phyloP scores from a whole-genome alignment of 2,329 filamentous ascomycete species.

The Cercospora beticola region DNA sequence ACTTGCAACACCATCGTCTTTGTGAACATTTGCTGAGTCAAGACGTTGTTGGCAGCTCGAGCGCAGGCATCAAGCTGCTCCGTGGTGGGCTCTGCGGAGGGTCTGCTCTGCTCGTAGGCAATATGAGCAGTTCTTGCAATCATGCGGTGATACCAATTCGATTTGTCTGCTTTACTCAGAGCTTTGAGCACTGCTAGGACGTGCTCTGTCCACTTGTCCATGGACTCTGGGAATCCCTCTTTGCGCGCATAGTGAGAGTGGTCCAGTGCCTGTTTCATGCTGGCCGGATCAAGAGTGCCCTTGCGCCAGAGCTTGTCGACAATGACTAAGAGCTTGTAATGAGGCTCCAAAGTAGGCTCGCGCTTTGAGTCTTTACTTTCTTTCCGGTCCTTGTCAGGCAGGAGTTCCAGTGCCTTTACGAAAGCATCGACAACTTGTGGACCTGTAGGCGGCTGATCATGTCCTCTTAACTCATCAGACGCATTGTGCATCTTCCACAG shows the following conservation, averaged over 20 bases:
- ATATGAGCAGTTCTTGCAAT: constrained; percentile 69
- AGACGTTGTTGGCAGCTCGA: constrained; percentile 68
- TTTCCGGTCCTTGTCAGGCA: constrained; percentile 48
- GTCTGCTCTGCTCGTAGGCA: constrained; percentile 51
- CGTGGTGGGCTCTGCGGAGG: background rate
- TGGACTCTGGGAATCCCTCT: constrained; percentile 48
- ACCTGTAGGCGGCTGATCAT: constrained; percentile 35
- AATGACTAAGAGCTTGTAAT: constrained; percentile 84
- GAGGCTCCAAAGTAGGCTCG: constrained; percentile 83
- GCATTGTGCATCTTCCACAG: constrained; percentile 68
- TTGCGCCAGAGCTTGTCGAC: constrained; percentile 74
- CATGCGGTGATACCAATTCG: constrained; percentile 93
- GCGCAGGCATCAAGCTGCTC: constrained; percentile 43
- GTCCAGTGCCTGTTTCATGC: constrained; percentile 52
- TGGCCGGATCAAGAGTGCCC: constrained; percentile 42
- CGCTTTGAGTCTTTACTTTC: constrained; percentile 60
- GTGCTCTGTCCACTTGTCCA: constrained; percentile 58
- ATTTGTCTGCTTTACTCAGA: constrained; percentile 73
- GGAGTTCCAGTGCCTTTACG: constrained; percentile 58
- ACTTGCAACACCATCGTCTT: constrained; percentile 95
- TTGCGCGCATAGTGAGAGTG: constrained; percentile 58
- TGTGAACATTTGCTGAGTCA: constrained; percentile 83
- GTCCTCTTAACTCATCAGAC: constrained; percentile 19
- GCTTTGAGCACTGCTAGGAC: constrained; percentile 62
- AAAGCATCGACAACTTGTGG: constrained; percentile 58